Evolutionary conservation across 2,329 filamentous ascomycete species (phyloP).

Genomic region (Sclerotinia trifoliorum): DNA sequence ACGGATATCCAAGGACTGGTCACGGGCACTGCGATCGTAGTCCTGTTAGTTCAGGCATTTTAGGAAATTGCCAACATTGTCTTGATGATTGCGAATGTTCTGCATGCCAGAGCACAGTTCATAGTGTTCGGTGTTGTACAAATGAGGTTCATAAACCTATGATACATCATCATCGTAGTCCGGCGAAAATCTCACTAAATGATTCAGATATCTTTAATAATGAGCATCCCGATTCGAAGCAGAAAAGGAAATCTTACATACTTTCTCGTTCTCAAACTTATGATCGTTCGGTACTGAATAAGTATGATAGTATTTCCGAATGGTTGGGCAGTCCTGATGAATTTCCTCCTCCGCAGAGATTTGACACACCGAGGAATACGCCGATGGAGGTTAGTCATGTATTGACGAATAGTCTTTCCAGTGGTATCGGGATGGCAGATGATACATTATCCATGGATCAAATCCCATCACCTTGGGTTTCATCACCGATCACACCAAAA

Average conservation of each 20-base stretch:
- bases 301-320: slow-evolving; percentile 5
- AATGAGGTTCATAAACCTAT: slow-evolving; percentile 31
- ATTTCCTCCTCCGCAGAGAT: background rate
- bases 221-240: background rate
- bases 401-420: fast-evolving
- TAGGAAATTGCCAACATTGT: slow-evolving; percentile 38
- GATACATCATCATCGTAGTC: slow-evolving; percentile 28
- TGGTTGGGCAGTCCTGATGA: slow-evolving; percentile 7
- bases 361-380: background rate
- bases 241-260: background rate
- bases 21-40: slow-evolving; percentile 30
- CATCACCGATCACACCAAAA: background rate
- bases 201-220: background rate
- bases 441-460: background rate
- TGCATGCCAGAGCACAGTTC: slow-evolving; percentile 33
- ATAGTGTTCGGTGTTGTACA: slow-evolving; percentile 35
- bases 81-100: slow-evolving; percentile 35
- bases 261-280: slow-evolving; percentile 6
- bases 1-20: slow-evolving; percentile 35
- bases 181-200: background rate
- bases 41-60: slow-evolving; percentile 27
- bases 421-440: background rate
- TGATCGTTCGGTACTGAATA: background rate
- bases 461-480: no score
- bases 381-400: background rate